Evolutionary conservation across 495 filamentous ascomycete genomes (phyloP).

Genomic region (Annulohypoxylon bovei): DNA sequence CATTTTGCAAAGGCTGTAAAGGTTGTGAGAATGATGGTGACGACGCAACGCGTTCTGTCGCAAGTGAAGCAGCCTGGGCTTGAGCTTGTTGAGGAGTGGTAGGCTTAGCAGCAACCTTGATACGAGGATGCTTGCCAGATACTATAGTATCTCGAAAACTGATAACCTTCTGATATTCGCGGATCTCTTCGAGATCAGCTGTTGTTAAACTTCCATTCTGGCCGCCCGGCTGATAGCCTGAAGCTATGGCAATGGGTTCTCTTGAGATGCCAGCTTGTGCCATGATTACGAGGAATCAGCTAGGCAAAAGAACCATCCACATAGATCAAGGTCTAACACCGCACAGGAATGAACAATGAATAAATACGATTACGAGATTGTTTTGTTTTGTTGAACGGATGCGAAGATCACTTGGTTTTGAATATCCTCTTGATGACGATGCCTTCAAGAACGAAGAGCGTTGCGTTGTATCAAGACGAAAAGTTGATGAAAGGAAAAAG

Average conservation of each 20-base stretch:
- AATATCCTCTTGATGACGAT: constrained; percentile 13
- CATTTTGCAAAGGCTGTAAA: constrained; percentile 13
- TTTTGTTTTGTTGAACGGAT: not conserved
- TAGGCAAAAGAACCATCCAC: constrained; percentile 13
- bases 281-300: constrained; percentile 34
- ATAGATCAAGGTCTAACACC: constrained; percentile 19
- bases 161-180: constrained; percentile 78
- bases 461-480: constrained; percentile 22
- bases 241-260: constrained; percentile 25
- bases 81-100: constrained; percentile 52
- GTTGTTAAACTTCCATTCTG: constrained; percentile 33
- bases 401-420: constrained; percentile 1
- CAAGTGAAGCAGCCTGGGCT: constrained; percentile 8
- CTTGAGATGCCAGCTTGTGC: constrained; percentile 35
- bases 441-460: not conserved
- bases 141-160: constrained; percentile 79
- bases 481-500: constrained; percentile 18
- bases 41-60: constrained; percentile 43
- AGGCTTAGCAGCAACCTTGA: constrained; percentile 61
- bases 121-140: constrained; percentile 75
- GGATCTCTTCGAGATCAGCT: constrained; percentile 52
- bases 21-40: constrained; percentile 40
- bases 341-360: constrained; percentile 4
- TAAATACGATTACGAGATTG: constrained; percentile 19
- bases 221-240: constrained; percentile 19